A percentile compares a stretch with the other conserved stretches of the same genome.
phyloP scores from a whole-genome alignment of 768 basidiomycete species.

The Lyophyllum decastes region DNA sequence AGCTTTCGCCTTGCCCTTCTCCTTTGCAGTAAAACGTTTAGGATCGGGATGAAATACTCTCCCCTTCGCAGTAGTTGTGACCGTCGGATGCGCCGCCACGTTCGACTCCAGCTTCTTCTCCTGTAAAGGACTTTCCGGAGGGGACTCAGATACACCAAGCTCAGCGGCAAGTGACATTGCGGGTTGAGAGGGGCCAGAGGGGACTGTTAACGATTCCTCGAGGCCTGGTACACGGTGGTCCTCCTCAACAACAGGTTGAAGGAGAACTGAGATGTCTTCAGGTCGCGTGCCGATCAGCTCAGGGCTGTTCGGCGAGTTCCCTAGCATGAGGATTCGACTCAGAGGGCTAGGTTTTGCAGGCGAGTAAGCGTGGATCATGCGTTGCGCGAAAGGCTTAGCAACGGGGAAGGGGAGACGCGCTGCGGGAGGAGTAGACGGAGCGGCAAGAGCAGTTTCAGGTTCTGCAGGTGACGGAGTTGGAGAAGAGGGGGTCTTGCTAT shows the following conservation, averaged over 20 bases:
- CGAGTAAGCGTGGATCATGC: slow-evolving; percentile 81
- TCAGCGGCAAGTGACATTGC: slow-evolving; percentile 45
- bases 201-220: slow-evolving; percentile 19
- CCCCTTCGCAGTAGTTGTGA: slow-evolving; percentile 19
- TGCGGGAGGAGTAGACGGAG: slow-evolving; percentile 33
- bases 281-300: slow-evolving; percentile 6
- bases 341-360: slow-evolving; percentile 80
- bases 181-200: slow-evolving; percentile 8
- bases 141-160: slow-evolving; percentile 42
- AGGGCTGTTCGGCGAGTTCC: slow-evolving; percentile 54
- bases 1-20: slow-evolving; percentile 41
- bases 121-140: slow-evolving; percentile 53
- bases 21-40: slow-evolving; percentile 34
- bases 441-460: slow-evolving; percentile 12
- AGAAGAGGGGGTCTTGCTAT: slow-evolving; percentile 10
- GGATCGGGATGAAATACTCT: slow-evolving; percentile 31
- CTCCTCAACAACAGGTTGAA: slow-evolving; percentile 36
- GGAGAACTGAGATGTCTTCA: slow-evolving; percentile 23
- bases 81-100: slow-evolving; percentile 12
- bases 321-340: slow-evolving; percentile 75
- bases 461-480: slow-evolving; percentile 18
- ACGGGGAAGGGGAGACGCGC: slow-evolving; percentile 60
- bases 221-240: slow-evolving; percentile 29
- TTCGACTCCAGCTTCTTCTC: slow-evolving; percentile 49
- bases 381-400: slow-evolving; percentile 68